Base-by-base conservation (phyloP, 2,329 filamentous ascomycete species). In the Cyphellophora europaea region DNA sequence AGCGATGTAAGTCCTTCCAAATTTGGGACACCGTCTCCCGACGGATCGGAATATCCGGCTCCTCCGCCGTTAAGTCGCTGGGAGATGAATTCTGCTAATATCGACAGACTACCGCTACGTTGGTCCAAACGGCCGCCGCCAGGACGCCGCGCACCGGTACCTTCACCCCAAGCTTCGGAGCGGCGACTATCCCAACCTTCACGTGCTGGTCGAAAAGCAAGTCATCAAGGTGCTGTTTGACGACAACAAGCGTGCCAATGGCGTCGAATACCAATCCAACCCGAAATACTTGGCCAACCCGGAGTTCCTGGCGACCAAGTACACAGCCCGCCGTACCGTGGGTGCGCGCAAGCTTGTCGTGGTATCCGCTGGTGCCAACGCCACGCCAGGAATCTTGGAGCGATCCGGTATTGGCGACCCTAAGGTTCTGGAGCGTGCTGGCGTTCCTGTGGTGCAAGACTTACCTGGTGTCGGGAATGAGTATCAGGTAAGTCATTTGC, bases 351-450 rank as follows among this genome's bases (percentile, higher is more conserved):
- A 53, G 34, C 74, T 79, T 44, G 63, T 79, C 6, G 64, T 81
- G 19, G 50, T 82, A 3, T 70, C 69, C 3, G 72, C 73, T 1
- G 77, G 77, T 0, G 68, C 65, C 15, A 57, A 71, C 25, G 66
- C 68, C 49, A 75, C 70, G 10, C 77, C 67, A 5, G 71, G 67
- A 52, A 57, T 74, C 11, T 63, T 72, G 11, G 75, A 80, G 42
- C 57, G 77, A 2, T 78, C 74, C 0, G 76, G 76, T 0, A 62
- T 81, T 19, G 77, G 77, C 3, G 57, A 62, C 29, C 53, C 57
- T 3, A 47, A 58, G 1, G 44, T 69, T 5, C 54, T 72, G 2
- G 43, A 57, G 11, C 48, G 51, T 2, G 61, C 59, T 2, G 59
- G 60, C 0, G 59, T 72, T 10, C 45, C 56, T 5, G 50, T 60